Base-by-base conservation (phyloP, 306 rosid genomes). In the Medicago ruthenica region DNA sequence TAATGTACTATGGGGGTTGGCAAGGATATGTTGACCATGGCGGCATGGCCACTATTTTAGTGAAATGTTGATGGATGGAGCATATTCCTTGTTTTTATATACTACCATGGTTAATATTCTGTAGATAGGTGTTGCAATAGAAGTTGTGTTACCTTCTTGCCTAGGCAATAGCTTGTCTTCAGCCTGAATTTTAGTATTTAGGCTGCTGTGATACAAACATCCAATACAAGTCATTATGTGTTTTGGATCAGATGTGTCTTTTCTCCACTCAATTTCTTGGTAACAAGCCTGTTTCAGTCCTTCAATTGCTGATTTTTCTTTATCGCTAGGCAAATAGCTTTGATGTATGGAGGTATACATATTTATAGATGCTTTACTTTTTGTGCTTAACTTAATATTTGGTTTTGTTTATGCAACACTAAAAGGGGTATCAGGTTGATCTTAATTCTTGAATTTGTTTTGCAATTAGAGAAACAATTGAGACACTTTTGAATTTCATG, bases 161-260 rank as follows among this genome's bases (percentile, higher is more conserved):
- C 48, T 78, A 81, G 82, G 77, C 69, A 17, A 34, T 82, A 69
- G 77, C 8, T 1, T 62, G 48, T 78, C 54, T 76, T 80, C 55
- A 60, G 41, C 41, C 45, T 24, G 65, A 69, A 62, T 41, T 69
- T 68, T 36, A 68, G 74, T 65, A 7, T 61, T 39, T 64, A 22
- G 27, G 15, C 37, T 45, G 20, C 1, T 66, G 45, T 74, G 65
- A 47, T 17, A 54, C 40, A 76, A 24, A 54, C 70, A 72, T 48
- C 9, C 76, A 48, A 67, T 60, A 39, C n/a, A 48, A 45, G 55
- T 58, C 37, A 58, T 45, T 63, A 37, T 44, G 20, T 7, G 71
- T 22, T 67, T 67, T 31, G 27, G 47, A 50, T 67, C 57, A 67
- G 53, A 70, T 47, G 18, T 41, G 70, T 20, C 3, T 36, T 63